Percentiles rank a stretch among this genome's conserved stretches.
Conservation (phyloP, 2,329 filamentous ascomycete genomes). For the Stagonosporopsis chrysanthemi region DNA sequence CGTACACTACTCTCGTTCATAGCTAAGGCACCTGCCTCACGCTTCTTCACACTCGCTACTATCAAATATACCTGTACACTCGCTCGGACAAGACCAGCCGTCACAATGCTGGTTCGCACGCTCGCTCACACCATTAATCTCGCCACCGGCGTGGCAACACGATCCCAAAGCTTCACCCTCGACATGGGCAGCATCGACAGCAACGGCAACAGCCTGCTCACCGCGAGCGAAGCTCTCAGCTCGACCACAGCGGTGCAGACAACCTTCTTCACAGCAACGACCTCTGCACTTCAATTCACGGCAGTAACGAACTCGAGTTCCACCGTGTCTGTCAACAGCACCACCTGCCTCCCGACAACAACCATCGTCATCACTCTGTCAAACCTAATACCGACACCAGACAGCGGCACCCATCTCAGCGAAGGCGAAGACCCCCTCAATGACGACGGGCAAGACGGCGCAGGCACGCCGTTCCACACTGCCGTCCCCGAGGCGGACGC, state of each 20-base stretch:
- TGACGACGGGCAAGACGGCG: neutral
- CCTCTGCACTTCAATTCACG: neutral
- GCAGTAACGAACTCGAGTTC: neutral
- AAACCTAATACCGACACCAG: neutral
- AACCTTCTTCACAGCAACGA: neutral
- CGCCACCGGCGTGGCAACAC: neutral
- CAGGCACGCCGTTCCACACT: neutral
- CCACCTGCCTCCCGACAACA: conserved; percentile 3
- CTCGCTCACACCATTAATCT: neutral
- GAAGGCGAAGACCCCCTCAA: neutral
- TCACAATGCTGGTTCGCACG: conserved; percentile 1
- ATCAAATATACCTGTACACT: neutral
- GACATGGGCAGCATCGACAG: conserved; percentile 5
- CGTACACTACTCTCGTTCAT: neutral
- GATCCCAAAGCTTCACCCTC: conserved; percentile 7
- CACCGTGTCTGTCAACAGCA: neutral
- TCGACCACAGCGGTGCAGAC: neutral
- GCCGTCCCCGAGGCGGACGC: neutral
- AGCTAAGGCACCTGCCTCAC: conserved; percentile 1
- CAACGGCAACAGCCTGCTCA: neutral
- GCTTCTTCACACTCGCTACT: neutral
- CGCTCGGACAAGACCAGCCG: neutral
- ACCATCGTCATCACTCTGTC: conserved; percentile 2
- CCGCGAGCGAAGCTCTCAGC: neutral
- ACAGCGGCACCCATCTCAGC: neutral